Evolutionary conservation across 2,329 filamentous ascomycete species (phyloP), one percentile per base, ranked within the genome.

Genomic region (Cladophialophora exuberans): DNA sequence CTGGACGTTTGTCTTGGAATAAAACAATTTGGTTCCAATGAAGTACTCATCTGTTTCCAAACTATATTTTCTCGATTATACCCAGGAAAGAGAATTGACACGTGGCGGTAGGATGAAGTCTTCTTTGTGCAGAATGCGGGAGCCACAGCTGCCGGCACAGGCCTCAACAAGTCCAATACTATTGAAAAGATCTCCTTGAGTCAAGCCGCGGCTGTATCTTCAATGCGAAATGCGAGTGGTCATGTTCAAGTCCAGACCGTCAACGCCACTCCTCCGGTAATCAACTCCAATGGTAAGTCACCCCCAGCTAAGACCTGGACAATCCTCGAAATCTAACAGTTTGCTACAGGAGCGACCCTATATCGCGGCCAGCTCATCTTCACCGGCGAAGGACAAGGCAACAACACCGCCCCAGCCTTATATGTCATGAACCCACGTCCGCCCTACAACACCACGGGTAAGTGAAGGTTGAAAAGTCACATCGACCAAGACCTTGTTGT

Each of bases 81-180:
- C 13, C 28, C 13, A 3, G 6, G 22, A 6, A n/a, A 18, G 15
- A 5, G 7, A 25, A n/a, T 26, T 42, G 22, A 42, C n/a, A n/a
- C 39, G 13, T 17, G 6, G 23, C 13, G n/a, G 22, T 22, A 42
- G 0, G 75, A 82, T 17, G 79, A 82, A 56, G 70, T 81, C 35
- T 82, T 82, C 61, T 83, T 83, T 35, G 78, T 75, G 10, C 79
- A 82, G 52, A 80, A 79, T 38, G 79, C 79, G 0, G 79, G 79
- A 0, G 70, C 73, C 0, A 61, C 57, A 0, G 75, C 69, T 6
- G 73, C 79, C 3, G 79, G 79, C 1, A 82, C 79, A 0, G 74
- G 79, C 0, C 65, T 82, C 1, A 72, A 75, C 47, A 81, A 80
- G 63, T 82, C 79, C 0, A 73, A 73, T 25, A 72, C 79, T 25